A percentile compares a stretch with the other conserved stretches of the same genome.
phyloP scores from a whole-genome alignment of 148 eudicot genomes.

The Polygonum maritimum region DNA sequence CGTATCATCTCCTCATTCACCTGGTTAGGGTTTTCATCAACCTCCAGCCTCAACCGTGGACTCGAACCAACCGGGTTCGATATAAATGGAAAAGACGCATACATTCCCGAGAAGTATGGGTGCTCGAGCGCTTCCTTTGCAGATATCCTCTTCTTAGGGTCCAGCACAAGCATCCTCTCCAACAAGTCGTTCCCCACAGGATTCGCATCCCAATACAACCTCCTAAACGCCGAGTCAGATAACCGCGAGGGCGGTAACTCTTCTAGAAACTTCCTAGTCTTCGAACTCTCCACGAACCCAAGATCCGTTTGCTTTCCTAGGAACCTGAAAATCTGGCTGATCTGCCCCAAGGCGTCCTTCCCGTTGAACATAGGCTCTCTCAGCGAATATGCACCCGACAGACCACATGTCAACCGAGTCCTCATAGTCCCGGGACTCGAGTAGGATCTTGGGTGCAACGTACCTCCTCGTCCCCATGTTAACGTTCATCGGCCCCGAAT shows the following conservation, averaged over 20 bases:
- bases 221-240: constrained; percentile 3
- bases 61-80: too few relatives aligned
- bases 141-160: too few relatives aligned
- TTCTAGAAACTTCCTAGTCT: constrained; percentile 7
- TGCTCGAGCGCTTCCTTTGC: too few relatives aligned
- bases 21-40: too few relatives aligned
- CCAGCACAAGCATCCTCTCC: constrained; percentile 27
- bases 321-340: constrained; percentile 14
- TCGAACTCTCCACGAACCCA: constrained; percentile 15
- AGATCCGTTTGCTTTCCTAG: constrained; percentile 21
- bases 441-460: constrained; percentile 34
- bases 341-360: constrained; percentile 15
- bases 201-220: constrained; percentile 9
- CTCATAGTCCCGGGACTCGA: too few relatives aligned
- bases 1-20: too few relatives aligned
- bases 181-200: constrained; percentile 29
- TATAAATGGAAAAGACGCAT: too few relatives aligned
- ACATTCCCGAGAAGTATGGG: too few relatives aligned
- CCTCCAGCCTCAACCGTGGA: too few relatives aligned
- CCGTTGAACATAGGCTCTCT: too few relatives aligned
- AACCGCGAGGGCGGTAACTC: not conserved
- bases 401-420: constrained; percentile 37
- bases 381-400: constrained; percentile 35
- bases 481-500: not conserved
- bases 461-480: constrained; percentile 34